Evolutionary conservation across 768 basidiomycete genomes (phyloP), one percentile per base, ranked within the genome.

Genomic region (Mycena leptocephala): DNA sequence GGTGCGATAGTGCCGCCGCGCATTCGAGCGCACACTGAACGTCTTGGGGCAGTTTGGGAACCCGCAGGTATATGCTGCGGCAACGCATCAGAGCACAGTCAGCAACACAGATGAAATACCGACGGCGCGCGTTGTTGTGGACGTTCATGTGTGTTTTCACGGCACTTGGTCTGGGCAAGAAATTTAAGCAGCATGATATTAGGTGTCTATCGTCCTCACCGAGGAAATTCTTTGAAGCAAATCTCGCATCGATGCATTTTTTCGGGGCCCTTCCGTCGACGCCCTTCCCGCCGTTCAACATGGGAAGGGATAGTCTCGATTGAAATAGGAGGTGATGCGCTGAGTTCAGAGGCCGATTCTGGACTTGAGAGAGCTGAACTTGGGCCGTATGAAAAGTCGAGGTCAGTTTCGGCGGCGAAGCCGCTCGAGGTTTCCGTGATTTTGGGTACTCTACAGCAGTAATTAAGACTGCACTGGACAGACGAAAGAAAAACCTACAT

Each of bases 11-110:
- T 96, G 95, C 39, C 95, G 90, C 82, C 92, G 94, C 20, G 94
- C 94, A 79, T 96, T 96, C 10, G 95, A 96, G 16, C 94, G 91
- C 22, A 96, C 95, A 24, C 93, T 92, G 79, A 96, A 96, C 5
- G 87, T 89, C 80, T 93, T 93, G 35, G 86, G 83, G 81, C 95
- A 96, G 39, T 88, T 87, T 18, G 89, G 86, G 62, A 92, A 91
- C 0, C 85, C 88, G 80, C 95, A 96, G 7, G 83, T 74, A 70
- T 85, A 90, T 11, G 90, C 90, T 91, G 76, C 55, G 18, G 37
- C 18, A 22, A 24, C 11, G 18, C 2, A 10, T 59, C 53, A 58
- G 39, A 22, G 24, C 7, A 35, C 6, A 35, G 5, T 2, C 22
- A 46, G 26, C 2, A 1, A 33, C 6, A n/a, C 28, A 56, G 18